Evolutionary conservation across 2,329 filamentous ascomycete species (phyloP).

Genomic region (Fusarium sp.): DNA sequence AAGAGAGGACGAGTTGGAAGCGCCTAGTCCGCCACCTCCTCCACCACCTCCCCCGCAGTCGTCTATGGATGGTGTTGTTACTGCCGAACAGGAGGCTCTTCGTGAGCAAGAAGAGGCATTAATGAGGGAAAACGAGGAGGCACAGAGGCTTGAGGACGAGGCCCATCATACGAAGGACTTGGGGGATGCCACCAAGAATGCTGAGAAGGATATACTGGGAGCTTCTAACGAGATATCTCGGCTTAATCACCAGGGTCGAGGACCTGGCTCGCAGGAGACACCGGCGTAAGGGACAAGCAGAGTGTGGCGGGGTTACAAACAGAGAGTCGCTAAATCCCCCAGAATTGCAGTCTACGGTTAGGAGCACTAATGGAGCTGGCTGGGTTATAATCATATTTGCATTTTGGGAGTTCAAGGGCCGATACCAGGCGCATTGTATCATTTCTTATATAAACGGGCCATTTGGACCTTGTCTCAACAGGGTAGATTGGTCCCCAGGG

Average conservation of each 20-base stretch:
- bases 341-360: slow-evolving; percentile 32
- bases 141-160: slow-evolving; percentile 64
- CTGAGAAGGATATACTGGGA: slow-evolving; percentile 37
- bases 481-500: not conserved
- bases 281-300: slow-evolving; percentile 27
- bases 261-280: slow-evolving; percentile 24
- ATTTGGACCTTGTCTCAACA: slow-evolving; percentile 7
- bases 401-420: slow-evolving; percentile 43
- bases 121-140: slow-evolving; percentile 66
- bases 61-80: slow-evolving; percentile 51
- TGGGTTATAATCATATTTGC: slow-evolving; percentile 40
- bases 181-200: slow-evolving; percentile 42
- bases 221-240: slow-evolving; percentile 29
- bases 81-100: slow-evolving; percentile 59
- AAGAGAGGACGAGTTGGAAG: slow-evolving; percentile 60
- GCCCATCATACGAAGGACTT: slow-evolving; percentile 50
- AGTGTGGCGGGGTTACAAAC: slow-evolving; percentile 29
- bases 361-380: slow-evolving; percentile 42
- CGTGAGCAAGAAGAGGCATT: slow-evolving; percentile 64
- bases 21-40: slow-evolving; percentile 58
- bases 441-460: slow-evolving; percentile 37
- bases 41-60: slow-evolving; percentile 61
- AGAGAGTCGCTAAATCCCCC: slow-evolving; percentile 42
- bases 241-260: slow-evolving; percentile 17
- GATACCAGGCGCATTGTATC: slow-evolving; percentile 40